Percentiles rank a stretch among this genome's conserved stretches.
phyloP scores from a whole-genome alignment of 2,329 filamentous ascomycete genomes.

The Cladophialophora yegresii region DNA sequence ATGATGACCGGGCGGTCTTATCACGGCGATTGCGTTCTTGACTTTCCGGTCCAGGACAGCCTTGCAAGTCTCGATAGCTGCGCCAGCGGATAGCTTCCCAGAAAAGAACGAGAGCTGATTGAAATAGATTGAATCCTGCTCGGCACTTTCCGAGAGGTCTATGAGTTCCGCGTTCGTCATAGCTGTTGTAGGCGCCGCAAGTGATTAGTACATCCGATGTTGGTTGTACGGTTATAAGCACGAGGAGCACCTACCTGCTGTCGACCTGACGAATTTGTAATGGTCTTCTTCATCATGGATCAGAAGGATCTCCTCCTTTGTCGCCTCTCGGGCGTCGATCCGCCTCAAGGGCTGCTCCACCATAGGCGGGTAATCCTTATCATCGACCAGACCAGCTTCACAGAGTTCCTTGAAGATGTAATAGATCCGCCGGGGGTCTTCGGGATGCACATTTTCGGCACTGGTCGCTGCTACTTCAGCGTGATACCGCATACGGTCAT shows the following conservation, averaged over 20 bases:
- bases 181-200: slow-evolving; percentile 39
- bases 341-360: slow-evolving; percentile 61
- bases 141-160: slow-evolving; percentile 60
- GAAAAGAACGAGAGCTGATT: slow-evolving; percentile 79
- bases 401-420: slow-evolving; percentile 90
- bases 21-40: slow-evolving; percentile 94
- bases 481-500: slow-evolving; percentile 93
- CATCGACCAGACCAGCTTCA: slow-evolving; percentile 74
- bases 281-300: slow-evolving; percentile 74
- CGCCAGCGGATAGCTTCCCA: slow-evolving; percentile 80
- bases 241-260: slow-evolving; percentile 42
- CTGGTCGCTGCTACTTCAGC: slow-evolving; percentile 71
- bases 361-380: slow-evolving; percentile 51
- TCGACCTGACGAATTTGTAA: slow-evolving; percentile 71
- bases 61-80: slow-evolving; percentile 92
- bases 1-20: slow-evolving; percentile 92
- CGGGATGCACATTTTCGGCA: slow-evolving; percentile 79
- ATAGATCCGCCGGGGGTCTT: slow-evolving; percentile 89
- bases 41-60: slow-evolving; percentile 80
- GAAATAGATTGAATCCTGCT: slow-evolving; percentile 77
- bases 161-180: slow-evolving; percentile 64
- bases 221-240: neutral
- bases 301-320: slow-evolving; percentile 73
- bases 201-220: neutral
- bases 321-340: slow-evolving; percentile 77